A percentile compares a stretch with the other conserved stretches of the same genome.
These are phyloP conservation scores for Clonostachys chloroleuca DNA, from an alignment of 2,329 filamentous ascomycete species.

Conservation along the genomic window DNA sequence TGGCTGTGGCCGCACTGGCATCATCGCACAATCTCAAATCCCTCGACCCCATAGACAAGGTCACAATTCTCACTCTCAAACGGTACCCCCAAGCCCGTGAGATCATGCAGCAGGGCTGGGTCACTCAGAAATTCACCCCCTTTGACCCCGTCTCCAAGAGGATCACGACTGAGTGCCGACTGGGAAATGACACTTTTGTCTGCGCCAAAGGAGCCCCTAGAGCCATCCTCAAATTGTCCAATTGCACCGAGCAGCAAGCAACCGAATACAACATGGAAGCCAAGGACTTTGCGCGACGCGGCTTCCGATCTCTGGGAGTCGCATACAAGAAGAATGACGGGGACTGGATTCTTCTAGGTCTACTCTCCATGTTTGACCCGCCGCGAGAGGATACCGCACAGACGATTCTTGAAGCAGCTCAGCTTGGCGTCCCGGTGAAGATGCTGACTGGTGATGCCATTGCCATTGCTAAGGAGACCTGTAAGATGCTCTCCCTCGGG, in stretches of 20 bases:
- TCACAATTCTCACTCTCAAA: conserved; percentile 72
- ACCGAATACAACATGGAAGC: conserved; percentile 69
- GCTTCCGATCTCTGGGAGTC: conserved; percentile 77
- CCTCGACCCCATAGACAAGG: conserved; percentile 75
- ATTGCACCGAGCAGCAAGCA: conserved; percentile 61
- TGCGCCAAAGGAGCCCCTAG: conserved; percentile 77
- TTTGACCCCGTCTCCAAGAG: conserved; percentile 80
- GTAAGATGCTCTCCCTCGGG: conserved; percentile 75
- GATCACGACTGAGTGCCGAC: conserved; percentile 66
- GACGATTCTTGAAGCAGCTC: conserved; percentile 72
- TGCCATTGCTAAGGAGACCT: conserved; percentile 76
- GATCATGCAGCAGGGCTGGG: conserved; percentile 71
- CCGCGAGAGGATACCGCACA: conserved; percentile 75
- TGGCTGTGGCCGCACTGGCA: conserved; percentile 72
- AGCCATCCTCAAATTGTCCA: conserved; percentile 65
- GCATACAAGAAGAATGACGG: conserved; percentile 74
- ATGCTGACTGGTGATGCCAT: conserved; percentile 80
- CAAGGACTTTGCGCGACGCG: conserved; percentile 71
- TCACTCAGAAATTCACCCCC: conserved; percentile 71
- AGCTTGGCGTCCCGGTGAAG: conserved; percentile 74
- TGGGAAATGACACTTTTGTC: conserved; percentile 65
- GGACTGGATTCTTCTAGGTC: conserved; percentile 69
- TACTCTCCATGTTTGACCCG: conserved; percentile 78
- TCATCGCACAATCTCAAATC: conserved; percentile 78
- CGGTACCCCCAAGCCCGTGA: conserved; percentile 74